Evolutionary conservation across 2,329 filamentous ascomycete species (phyloP), one percentile per base, ranked within the genome.

Genomic region (Juglanconis juglandina): DNA sequence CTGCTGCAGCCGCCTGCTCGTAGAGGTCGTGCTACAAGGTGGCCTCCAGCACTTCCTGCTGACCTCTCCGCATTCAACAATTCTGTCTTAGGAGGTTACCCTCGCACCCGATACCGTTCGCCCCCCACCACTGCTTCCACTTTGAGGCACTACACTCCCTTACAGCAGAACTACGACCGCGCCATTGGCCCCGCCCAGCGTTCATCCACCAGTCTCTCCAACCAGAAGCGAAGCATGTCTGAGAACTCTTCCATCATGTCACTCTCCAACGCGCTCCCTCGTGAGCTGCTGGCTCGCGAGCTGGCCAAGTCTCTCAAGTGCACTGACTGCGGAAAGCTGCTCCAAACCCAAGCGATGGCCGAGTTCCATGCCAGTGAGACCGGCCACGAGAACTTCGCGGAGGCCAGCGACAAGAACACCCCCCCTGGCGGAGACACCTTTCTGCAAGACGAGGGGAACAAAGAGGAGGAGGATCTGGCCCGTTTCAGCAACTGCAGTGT

Each of bases 161-260:
- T 84, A 34, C 81, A 82, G 67, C 80, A 84, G 64, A 83, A 83
- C 65, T 77, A 77, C 66, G 80, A 84, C 61, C 78, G 81, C 56
- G 80, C 81, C 32, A 66, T 79, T 50, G 81, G 75, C 57, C 81
- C 79, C 32, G 44, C 24, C 17, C 17, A 32, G 24, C 46, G 17
- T 8, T 2, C 46, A 48, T 9, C 59, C 33, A 65, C 56, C 44
- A 33, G n/a, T n/a, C 33, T 17, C 4, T 32, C 42, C 11, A 4
- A 24, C 17, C 13, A 50, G 17, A 35, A 55, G 34, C 47, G 39
- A 9, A 17, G 46, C 46, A 44, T 24, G 8, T 47, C 62, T 11
- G 56, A 58, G 11, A 39, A 39, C 24, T 56, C 53, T 5, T 57
- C 53, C 9, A 52, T 44, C 14, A 35, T 54, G 33, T 49, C 59